Evolutionary conservation across 805 yeast genomes (phyloP).

Genomic region (Blastobotrys terrestris): DNA sequence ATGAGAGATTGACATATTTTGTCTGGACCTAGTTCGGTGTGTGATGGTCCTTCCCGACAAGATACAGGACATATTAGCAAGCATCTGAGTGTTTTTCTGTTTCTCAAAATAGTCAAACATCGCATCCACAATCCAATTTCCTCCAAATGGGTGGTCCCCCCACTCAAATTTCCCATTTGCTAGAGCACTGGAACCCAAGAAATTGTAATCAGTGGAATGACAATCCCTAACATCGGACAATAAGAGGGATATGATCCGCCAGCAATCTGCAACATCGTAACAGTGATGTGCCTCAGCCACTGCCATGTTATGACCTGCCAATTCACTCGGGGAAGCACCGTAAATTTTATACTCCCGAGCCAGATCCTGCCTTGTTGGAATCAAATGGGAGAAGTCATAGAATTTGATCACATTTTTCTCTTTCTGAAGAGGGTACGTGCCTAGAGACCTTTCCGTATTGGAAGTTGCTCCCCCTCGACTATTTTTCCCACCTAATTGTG

Average conservation of each 20-base stretch:
- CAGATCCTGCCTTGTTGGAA: conserved; percentile 69
- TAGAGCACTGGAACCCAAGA: neutral
- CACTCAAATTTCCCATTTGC: conserved; percentile 37
- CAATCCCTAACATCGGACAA: conserved; percentile 2
- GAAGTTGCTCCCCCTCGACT: conserved; percentile 7
- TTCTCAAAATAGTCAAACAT: conserved; percentile 58
- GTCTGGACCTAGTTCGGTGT: neutral
- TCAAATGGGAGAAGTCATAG: conserved; percentile 58
- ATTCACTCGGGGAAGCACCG: conserved; percentile 45
- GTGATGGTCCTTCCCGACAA: conserved; percentile 30
- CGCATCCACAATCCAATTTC: conserved; percentile 55
- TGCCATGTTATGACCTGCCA: conserved; percentile 63
- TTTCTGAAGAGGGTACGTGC: conserved; percentile 34
- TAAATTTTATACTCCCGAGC: conserved; percentile 36
- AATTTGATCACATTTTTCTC: conserved; percentile 54
- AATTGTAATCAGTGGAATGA: conserved; percentile 11
- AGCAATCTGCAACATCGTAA: conserved; percentile 60
- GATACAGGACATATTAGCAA: conserved; percentile 80
- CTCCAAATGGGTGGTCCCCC: conserved; percentile 79
- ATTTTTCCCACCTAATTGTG: neutral
- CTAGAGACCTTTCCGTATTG: conserved; percentile 16
- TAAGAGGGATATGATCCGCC: conserved; percentile 42
- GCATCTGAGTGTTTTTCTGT: conserved; percentile 72
- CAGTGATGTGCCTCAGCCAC: conserved; percentile 63
- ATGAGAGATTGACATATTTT: neutral